Conservation (phyloP, 352 stramenopile genomes). For the Peronospora belbahrii region DNA sequence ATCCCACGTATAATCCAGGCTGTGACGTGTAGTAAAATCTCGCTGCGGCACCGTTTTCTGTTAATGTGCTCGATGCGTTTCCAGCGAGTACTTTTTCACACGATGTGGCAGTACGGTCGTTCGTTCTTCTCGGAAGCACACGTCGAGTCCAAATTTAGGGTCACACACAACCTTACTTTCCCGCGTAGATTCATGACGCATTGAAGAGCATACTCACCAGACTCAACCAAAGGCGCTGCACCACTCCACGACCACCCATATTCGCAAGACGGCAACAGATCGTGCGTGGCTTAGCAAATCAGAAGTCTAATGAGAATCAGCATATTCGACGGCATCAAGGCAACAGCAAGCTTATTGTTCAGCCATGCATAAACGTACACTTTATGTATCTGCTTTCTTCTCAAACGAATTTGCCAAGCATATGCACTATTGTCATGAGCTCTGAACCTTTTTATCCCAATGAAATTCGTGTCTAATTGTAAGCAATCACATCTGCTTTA, state of each 20-base stretch:
- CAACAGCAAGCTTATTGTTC: too few relatives aligned
- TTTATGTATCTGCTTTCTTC: too few relatives aligned
- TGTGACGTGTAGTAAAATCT: constrained; percentile 83
- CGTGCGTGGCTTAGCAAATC: constrained; percentile 57
- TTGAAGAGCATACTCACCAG: constrained; percentile 76
- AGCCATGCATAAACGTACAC: too few relatives aligned
- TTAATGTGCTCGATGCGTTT: constrained; percentile 82
- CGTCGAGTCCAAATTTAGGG: constrained; percentile 65
- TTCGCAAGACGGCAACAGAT: constrained; percentile 73
- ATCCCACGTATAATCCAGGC: constrained; percentile 83
- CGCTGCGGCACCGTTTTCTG: constrained; percentile 68
- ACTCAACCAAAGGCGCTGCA: constrained; percentile 61
- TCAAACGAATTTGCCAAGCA: too few relatives aligned
- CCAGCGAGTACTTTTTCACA: constrained; percentile 85
- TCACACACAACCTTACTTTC: constrained; percentile 71
- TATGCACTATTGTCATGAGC: too few relatives aligned
- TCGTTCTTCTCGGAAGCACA: constrained; percentile 78
- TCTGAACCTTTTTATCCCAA: too few relatives aligned
- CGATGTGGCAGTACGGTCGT: constrained; percentile 74
- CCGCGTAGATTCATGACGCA: constrained; percentile 76
- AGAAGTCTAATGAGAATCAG: constrained; percentile 75
- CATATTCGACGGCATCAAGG: constrained; percentile 60
- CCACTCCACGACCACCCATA: constrained; percentile 82
- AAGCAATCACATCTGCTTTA: too few relatives aligned
- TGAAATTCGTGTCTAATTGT: too few relatives aligned